Conservation (phyloP, 192 early-diverging fungal genomes). For the Glomus cerebriforme region DNA sequence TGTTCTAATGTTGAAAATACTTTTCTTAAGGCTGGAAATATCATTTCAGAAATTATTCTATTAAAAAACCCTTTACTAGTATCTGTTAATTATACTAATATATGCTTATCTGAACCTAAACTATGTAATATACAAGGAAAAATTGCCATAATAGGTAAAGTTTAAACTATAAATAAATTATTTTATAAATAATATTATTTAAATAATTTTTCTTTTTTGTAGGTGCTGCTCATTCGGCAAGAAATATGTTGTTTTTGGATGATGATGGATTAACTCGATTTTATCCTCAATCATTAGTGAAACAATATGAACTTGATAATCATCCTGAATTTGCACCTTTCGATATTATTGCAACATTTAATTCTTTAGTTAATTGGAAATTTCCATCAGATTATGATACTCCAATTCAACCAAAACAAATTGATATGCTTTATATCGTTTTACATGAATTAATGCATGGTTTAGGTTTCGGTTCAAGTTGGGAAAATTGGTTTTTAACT, state of each 20-base stretch:
- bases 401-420: slow-evolving; percentile 32
- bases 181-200: no score
- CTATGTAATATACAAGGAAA: background rate
- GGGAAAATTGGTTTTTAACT: slow-evolving; percentile 23
- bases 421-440: slow-evolving; percentile 38
- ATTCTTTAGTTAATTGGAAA: slow-evolving; percentile 35
- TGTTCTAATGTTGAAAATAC: slow-evolving; percentile 36
- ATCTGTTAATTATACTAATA: slow-evolving; percentile 38
- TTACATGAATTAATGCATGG: slow-evolving; percentile 48
- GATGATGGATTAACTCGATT: slow-evolving; percentile 38
- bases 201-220: background rate
- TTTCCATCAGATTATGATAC: slow-evolving; percentile 26
- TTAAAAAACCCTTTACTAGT: slow-evolving; percentile 35
- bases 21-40: slow-evolving; percentile 32
- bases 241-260: slow-evolving; percentile 39
- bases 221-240: slow-evolving; percentile 40
- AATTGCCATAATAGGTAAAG: background rate
- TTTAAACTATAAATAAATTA: no score
- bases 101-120: slow-evolving; percentile 18
- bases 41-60: slow-evolving; percentile 35
- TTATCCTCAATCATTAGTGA: slow-evolving; percentile 47
- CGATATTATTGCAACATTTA: slow-evolving; percentile 46
- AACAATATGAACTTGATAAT: slow-evolving; percentile 36
- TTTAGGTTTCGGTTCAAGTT: slow-evolving; percentile 41
- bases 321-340: slow-evolving; percentile 32